phyloP scores from a whole-genome alignment of 2,329 filamentous ascomycete species.

The Colletotrichum sojae region DNA sequence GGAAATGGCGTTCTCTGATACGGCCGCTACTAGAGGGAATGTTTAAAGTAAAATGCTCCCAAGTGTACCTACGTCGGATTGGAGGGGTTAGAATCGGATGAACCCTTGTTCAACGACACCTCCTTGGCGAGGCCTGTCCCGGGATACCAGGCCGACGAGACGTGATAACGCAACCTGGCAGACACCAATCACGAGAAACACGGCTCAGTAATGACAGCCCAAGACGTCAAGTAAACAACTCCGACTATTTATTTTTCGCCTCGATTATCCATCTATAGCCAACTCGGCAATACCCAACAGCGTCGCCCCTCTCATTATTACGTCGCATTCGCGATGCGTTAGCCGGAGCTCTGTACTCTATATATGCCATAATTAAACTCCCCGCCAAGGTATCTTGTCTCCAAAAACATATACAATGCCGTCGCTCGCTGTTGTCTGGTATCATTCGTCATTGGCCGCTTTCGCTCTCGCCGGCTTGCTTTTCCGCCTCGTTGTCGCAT shows the following conservation, averaged over 20 bases:
- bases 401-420: conserved; percentile 16
- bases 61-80: neutral
- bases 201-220: no score
- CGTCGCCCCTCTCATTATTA: neutral
- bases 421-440: conserved; percentile 28
- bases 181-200: no score
- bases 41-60: neutral
- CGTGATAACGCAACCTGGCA: no score
- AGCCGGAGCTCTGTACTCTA: conserved; percentile 28
- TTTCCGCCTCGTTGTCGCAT: neutral
- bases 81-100: neutral
- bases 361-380: conserved; percentile 22
- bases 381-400: conserved; percentile 20
- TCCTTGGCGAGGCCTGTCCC: neutral
- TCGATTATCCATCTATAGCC: conserved; percentile 10
- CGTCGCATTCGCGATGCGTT: conserved; percentile 17
- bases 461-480: neutral
- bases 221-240: no score
- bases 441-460: conserved; percentile 15
- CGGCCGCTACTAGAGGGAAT: conserved; percentile 4
- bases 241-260: neutral
- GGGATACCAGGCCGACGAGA: no score
- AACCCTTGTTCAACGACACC: neutral
- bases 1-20: neutral
- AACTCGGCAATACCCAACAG: neutral